Conservation (phyloP, 495 filamentous ascomycete genomes). For the Aspergillus haitiensis region DNA sequence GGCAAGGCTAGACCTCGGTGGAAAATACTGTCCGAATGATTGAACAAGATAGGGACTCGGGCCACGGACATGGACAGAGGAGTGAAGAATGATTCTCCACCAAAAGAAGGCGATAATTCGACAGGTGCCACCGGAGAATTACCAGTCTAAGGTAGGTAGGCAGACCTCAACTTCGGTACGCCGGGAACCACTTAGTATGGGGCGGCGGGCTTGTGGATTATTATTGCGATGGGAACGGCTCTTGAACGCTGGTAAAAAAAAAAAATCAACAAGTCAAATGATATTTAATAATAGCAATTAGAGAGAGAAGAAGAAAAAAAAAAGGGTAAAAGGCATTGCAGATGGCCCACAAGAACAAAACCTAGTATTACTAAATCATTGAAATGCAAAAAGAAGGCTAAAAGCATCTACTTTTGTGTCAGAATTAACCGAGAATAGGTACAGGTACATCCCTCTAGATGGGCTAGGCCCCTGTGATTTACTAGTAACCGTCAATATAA, state of each 20-base stretch:
- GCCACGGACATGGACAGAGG: neutral
- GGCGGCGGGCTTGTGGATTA: slow-evolving; percentile 8
- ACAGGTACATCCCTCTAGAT: neutral
- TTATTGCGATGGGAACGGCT: neutral
- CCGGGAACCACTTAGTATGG: neutral
- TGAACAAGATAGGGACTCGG: neutral
- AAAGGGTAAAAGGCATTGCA: neutral
- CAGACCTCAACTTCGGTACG: slow-evolving; percentile 4
- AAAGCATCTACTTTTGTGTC: slow-evolving; percentile 3
- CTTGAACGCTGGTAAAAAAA: too few species aligned
- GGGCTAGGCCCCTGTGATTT: neutral
- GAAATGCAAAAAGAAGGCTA: slow-evolving; percentile 1
- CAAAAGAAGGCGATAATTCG: slow-evolving; percentile 23
- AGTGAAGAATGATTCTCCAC: slow-evolving; percentile 23
- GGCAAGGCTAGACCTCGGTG: neutral
- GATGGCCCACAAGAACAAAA: too few species aligned
- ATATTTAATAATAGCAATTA: too few species aligned
- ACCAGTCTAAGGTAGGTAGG: slow-evolving; percentile 23
- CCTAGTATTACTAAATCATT: too few species aligned
- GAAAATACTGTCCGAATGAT: neutral
- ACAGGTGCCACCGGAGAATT: slow-evolving; percentile 43
- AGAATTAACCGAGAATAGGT: slow-evolving; percentile 16
- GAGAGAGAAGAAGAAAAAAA: neutral
- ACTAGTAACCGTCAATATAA: neutral
- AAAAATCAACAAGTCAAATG: too few species aligned